A percentile compares a stretch with the other conserved stretches of the same genome.
Conservation (phyloP, 2,329 filamentous ascomycete genomes). For the Arthrinium phaeospermum region DNA sequence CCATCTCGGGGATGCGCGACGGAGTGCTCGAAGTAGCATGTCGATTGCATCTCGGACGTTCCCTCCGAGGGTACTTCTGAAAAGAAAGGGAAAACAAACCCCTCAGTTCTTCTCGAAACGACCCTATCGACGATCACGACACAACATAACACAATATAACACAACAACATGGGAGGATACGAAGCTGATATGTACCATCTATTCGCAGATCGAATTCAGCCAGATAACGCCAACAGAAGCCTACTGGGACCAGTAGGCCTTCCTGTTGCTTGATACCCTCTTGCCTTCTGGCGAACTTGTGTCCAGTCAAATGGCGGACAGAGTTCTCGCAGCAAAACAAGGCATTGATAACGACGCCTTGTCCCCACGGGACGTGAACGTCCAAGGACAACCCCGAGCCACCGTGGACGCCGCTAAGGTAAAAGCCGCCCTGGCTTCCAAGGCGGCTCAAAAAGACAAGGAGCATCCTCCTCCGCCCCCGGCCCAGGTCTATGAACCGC, state of each 20-base stretch:
- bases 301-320: conserved; percentile 50
- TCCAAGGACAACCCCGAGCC: conserved; percentile 51
- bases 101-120: neutral
- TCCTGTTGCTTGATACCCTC: conserved; percentile 23
- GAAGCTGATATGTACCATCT: conserved; percentile 7
- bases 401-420: conserved; percentile 49
- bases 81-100: neutral
- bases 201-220: neutral
- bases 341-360: conserved; percentile 65
- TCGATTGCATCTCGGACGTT: neutral
- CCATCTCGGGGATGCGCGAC: neutral
- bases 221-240: conserved; percentile 22
- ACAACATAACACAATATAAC: neutral
- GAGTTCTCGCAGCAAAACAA: conserved; percentile 53
- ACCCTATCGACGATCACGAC: neutral
- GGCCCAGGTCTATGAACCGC: conserved; percentile 62
- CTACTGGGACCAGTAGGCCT: conserved; percentile 23
- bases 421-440: conserved; percentile 51
- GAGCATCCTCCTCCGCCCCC: conserved; percentile 72
- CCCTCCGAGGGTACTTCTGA: neutral
- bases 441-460: conserved; percentile 58
- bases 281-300: conserved; percentile 18
- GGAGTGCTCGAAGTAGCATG: neutral
- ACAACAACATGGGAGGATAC: conserved; percentile 3
- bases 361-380: conserved; percentile 69